Conservation (phyloP, 306 rosid species). For the Pyrus bretschneideri region DNA sequence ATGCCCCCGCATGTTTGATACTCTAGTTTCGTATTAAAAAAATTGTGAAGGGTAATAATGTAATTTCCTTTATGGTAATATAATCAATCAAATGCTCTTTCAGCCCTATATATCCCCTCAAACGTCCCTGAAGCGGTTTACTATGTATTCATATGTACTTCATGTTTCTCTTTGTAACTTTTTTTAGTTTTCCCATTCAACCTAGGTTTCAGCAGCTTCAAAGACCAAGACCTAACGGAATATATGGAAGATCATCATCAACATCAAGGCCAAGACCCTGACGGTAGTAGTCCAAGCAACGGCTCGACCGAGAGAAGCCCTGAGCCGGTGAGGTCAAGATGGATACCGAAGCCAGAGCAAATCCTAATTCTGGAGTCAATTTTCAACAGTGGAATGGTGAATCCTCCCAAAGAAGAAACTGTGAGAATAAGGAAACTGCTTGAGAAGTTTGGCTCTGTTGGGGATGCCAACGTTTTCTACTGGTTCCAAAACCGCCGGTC, state of each 20-base stretch:
- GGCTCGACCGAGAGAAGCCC: constrained; percentile 32
- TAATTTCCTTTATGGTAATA: background rate
- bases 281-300: constrained; percentile 17
- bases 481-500: constrained; percentile 98
- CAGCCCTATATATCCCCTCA: constrained; percentile 10
- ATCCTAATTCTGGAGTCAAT: constrained; percentile 87
- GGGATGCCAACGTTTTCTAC: constrained; percentile 91
- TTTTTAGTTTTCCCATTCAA: background rate
- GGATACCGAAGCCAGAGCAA: constrained; percentile 95
- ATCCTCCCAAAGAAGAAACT: constrained; percentile 88
- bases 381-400: constrained; percentile 95
- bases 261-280: constrained; percentile 27
- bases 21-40: background rate
- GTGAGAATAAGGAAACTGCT: constrained; percentile 67
- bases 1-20: background rate
- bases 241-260: constrained; percentile 51
- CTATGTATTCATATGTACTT: constrained; percentile 18
- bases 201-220: constrained; percentile 12
- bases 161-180: background rate
- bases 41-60: background rate
- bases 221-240: constrained; percentile 24
- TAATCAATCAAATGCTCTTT: background rate
- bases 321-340: constrained; percentile 81
- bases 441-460: constrained; percentile 81
- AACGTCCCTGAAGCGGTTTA: constrained; percentile 17